Evolutionary conservation across 2,329 filamentous ascomycete genomes (phyloP).

Genomic region (Gaeumannomyces sp.): DNA sequence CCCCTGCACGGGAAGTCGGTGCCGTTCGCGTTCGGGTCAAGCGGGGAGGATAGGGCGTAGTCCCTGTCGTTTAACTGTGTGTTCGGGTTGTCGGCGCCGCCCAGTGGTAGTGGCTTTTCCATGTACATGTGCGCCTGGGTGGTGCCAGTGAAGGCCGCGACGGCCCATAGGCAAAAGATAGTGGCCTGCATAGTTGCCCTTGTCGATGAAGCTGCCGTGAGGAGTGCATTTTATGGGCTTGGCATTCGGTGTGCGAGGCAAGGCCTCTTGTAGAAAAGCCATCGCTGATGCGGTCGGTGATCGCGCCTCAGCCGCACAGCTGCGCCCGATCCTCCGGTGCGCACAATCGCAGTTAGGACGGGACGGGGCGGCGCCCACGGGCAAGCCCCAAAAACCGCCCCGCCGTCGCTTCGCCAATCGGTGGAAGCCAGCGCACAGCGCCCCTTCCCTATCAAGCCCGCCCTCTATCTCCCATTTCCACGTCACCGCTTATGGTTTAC

Average conservation of each 20-base stretch:
- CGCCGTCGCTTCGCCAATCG: background rate
- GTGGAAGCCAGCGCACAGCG: background rate
- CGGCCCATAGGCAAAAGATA: background rate
- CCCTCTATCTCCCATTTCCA: background rate
- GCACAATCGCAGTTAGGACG: background rate
- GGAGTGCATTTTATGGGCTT: background rate
- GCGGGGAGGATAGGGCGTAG: slow-evolving; percentile 65
- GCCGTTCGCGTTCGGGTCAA: slow-evolving; percentile 44
- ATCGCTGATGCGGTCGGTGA: background rate
- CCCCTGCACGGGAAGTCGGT: slow-evolving; percentile 71
- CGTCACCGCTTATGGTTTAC: background rate
- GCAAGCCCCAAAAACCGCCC: background rate
- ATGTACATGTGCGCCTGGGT: slow-evolving; percentile 51
- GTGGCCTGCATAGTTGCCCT: background rate
- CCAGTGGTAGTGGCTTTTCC: slow-evolving; percentile 43
- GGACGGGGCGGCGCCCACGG: background rate
- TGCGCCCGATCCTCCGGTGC: background rate
- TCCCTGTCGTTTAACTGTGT: slow-evolving; percentile 44
- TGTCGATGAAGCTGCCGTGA: background rate
- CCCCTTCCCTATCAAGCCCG: background rate
- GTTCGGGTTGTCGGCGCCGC: slow-evolving; percentile 43
- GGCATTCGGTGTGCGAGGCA: background rate
- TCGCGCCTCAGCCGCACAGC: background rate
- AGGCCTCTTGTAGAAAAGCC: background rate
- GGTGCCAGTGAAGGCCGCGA: slow-evolving; percentile 24